Evolutionary conservation across 352 stramenopile genomes (phyloP), one percentile per base, ranked within the genome.

Genomic region (Pythium dissotocum): DNA sequence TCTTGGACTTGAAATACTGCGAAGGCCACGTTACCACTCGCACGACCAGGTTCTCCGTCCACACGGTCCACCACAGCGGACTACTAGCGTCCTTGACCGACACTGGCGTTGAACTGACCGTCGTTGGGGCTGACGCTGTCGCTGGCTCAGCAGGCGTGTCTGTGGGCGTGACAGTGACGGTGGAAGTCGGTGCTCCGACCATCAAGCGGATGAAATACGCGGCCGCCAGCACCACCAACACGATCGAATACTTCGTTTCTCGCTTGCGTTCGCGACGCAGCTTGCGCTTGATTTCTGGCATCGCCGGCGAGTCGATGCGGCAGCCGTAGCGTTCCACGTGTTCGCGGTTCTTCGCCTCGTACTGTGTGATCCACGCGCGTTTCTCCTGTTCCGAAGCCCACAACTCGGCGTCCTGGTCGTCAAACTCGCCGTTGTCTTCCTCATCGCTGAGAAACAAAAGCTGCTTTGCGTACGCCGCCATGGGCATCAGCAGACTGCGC

Each of bases 301-400:
- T 63, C 16, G 70, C 51, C 28, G 54, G 56, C 2, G 76, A 82
- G 61, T 85, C 74, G 57, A 88, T 85, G 2, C 38, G 57, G 48
- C 71, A 83, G 16, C 79, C 77, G 28, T 80, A 83, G 30, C 48
- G 51, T 14, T 77, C 69, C 30, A 73, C 65, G 67, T 72, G 82
- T n/a, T 32, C 64, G 26, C 60, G 59, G 55, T 80, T 74, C 6
- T 61, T 63, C 0, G 40, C 46, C 13, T 75, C 53, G 33, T 71
- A 75, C 10, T 55, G 67, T 16, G 53, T 36, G n/a, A 69, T 58
- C 74, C 74, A 80, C 54, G 65, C 65, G 35, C 77, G 77, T 26
- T 85, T 78, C 36, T 79, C 65, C 6, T 58, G 55, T 4, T 56
- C 63, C 8, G 58, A 58, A 55, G 54, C 66, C 76, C 76, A 88